phyloP scores from a whole-genome alignment of 2,329 filamentous ascomycete genomes.

The Dendryphion nanum region DNA sequence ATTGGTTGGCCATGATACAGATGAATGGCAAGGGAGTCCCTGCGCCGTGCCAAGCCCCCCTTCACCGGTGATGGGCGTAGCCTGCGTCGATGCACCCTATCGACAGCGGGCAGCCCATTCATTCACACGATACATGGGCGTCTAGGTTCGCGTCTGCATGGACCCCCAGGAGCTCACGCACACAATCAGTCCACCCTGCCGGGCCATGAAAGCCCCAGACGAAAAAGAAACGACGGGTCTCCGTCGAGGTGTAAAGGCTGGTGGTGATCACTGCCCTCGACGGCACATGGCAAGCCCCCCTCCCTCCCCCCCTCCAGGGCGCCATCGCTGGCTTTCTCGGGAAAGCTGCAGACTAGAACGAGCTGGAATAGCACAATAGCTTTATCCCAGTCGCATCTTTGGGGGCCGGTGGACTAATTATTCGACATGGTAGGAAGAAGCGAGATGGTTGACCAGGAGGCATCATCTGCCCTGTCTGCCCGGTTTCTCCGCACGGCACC shows the following conservation, averaged over 20 bases:
- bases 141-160: slow-evolving; percentile 18
- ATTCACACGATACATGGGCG: slow-evolving; percentile 23
- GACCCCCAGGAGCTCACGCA: slow-evolving; percentile 24
- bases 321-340: too few species aligned
- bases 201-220: slow-evolving; percentile 17
- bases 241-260: slow-evolving; percentile 21
- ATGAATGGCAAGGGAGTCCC: slow-evolving; percentile 5
- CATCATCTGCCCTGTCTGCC: too few species aligned
- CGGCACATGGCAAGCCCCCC: too few species aligned
- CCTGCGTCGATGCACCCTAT: slow-evolving; percentile 5
- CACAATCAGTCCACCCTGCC: slow-evolving; percentile 12
- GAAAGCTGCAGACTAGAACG: too few species aligned
- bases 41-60: slow-evolving; percentile 11
- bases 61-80: slow-evolving; percentile 27
- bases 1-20: background rate
- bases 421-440: too few species aligned
- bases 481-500: too few species aligned
- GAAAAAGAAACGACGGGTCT: slow-evolving; percentile 29
- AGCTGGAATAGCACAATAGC: too few species aligned
- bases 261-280: too few species aligned
- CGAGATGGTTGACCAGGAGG: too few species aligned
- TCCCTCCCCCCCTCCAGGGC: too few species aligned
- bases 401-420: too few species aligned
- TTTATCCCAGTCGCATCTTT: too few species aligned
- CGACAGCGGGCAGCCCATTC: slow-evolving; percentile 29